A percentile compares a stretch with the other conserved stretches of the same genome.
Evolutionary conservation across 1,284 basidiomycete species (phyloP).

Genomic region (Kwoniella shivajii): DNA sequence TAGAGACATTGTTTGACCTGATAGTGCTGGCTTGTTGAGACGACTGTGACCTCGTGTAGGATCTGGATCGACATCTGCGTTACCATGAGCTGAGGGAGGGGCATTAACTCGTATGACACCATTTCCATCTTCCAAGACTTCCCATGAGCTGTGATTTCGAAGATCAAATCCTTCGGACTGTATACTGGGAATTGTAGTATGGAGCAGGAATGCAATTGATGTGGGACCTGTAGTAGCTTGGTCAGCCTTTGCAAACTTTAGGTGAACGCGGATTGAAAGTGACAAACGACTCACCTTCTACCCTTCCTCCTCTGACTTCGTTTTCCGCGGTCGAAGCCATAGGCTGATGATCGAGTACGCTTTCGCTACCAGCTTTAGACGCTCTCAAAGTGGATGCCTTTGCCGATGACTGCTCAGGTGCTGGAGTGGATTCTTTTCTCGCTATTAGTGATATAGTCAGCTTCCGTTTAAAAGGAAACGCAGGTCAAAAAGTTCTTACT

Average conservation of each 20-base stretch:
- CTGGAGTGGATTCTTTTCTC: background rate
- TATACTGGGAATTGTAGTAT: conserved; percentile 79
- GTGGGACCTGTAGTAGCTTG: conserved; percentile 69
- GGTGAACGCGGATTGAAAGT: background rate
- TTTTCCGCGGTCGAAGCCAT: background rate
- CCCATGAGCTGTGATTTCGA: conserved; percentile 79
- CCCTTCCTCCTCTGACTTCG: conserved; percentile 3
- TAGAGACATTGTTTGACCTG: conserved; percentile 72
- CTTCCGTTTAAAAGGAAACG: no score
- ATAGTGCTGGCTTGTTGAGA: conserved; percentile 57
- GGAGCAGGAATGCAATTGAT: conserved; percentile 79
- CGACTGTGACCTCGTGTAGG: conserved; percentile 29
- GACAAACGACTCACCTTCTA: conserved; percentile 11
- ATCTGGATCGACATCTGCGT: conserved; percentile 31
- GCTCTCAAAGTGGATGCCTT: no score
- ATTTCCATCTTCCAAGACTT: conserved; percentile 74
- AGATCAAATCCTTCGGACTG: conserved; percentile 85
- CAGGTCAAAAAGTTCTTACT: conserved; percentile 19
- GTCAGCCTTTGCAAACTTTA: background rate
- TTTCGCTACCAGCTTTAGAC: background rate
- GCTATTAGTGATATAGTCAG: no score
- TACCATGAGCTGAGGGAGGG: conserved; percentile 45
- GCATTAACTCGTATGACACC: conserved; percentile 85
- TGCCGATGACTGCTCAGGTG: background rate
- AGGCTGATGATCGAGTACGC: conserved; percentile 4